Evolutionary conservation across 192 early-diverging fungal genomes (phyloP), one percentile per base, ranked within the genome.

Genomic region (Coemansia sp.): DNA sequence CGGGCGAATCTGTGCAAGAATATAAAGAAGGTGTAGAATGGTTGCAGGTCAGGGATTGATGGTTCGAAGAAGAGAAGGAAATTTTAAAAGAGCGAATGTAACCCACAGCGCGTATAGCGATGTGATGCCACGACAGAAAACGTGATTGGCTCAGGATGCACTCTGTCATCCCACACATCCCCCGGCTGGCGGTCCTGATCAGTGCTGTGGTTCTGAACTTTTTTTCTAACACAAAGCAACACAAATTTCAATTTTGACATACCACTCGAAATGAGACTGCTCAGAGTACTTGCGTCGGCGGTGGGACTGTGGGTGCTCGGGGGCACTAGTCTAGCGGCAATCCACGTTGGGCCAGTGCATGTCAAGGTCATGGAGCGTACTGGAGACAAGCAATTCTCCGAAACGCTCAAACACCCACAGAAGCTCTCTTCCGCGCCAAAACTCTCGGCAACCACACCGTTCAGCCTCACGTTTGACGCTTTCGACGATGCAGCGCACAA

Each of bases 341-440:
- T 57, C 57, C 18, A 22, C 21, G 60, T 57, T 9, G 55, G 38
- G 40, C 57, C 66, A 55, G 59, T 78, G 33, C 57, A 47, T 2
- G 61, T 78, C 12, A 64, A 55, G 24, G 69, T 69, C 37, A 55
- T 69, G 51, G 76, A 78, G 55, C 76, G 76, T 37, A 72, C 76
- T 0, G 76, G 76, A 22, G 76, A 72, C 69, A 66, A 62, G 66
- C 59, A 69, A 39, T 66, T 78, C 37, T 61, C 61, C 6, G 18
- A 71, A 47, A 42, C 23, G 34, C 61, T 71, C 39, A 30, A 47
- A 61, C 40, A 68, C 22, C 66, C 65, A 1, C 44, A 55, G 10
- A 42, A 40, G 18, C 60, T 69, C 30, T 38, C 39, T 21, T 23
- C 56, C 9, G 56, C 25, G 5, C 76, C 76, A 18, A 64, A 54